A percentile compares a stretch with the other conserved stretches of the same genome.
Conservation (phyloP, 1,284 basidiomycete species). For the Microbotryomycetes sp. region DNA sequence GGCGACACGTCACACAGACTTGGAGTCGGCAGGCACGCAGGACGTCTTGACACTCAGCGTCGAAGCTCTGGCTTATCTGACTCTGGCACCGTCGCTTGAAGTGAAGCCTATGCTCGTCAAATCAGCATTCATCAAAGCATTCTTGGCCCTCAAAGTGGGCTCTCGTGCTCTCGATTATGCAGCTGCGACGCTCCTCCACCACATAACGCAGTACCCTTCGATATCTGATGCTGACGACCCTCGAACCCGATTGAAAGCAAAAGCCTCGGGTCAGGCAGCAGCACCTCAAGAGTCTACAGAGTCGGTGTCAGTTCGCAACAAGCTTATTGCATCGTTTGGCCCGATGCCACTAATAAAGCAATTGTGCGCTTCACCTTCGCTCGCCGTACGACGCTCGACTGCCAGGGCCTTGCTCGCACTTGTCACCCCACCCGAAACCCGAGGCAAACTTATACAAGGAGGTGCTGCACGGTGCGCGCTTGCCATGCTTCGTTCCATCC, state of each 20-base stretch:
- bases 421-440: conserved; percentile 64
- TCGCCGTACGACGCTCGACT: conserved; percentile 36
- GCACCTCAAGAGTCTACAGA: conserved; percentile 48
- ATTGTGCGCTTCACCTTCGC: conserved; percentile 49
- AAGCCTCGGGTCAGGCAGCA: conserved; percentile 22
- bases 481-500: conserved; percentile 49
- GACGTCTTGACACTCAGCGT: conserved; percentile 48
- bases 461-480: conserved; percentile 71
- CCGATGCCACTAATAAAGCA: conserved; percentile 57
- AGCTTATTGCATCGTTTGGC: conserved; percentile 44
- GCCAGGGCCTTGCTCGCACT: conserved; percentile 60
- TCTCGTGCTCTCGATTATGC: conserved; percentile 60
- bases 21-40: conserved; percentile 38
- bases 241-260: conserved; percentile 21
- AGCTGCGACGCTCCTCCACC: conserved; percentile 61
- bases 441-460: conserved; percentile 70
- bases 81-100: conserved; percentile 52
- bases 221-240: conserved; percentile 50
- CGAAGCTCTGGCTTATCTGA: conserved; percentile 77
- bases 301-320: conserved; percentile 25
- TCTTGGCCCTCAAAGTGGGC: conserved; percentile 41
- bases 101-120: conserved; percentile 53
- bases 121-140: conserved; percentile 39
- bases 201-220: conserved; percentile 63
- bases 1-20: not conserved